A percentile compares a stretch with the other conserved stretches of the same genome.
Conservation (phyloP, 495 filamentous ascomycete species). For the Hypoxylon perforatum region DNA sequence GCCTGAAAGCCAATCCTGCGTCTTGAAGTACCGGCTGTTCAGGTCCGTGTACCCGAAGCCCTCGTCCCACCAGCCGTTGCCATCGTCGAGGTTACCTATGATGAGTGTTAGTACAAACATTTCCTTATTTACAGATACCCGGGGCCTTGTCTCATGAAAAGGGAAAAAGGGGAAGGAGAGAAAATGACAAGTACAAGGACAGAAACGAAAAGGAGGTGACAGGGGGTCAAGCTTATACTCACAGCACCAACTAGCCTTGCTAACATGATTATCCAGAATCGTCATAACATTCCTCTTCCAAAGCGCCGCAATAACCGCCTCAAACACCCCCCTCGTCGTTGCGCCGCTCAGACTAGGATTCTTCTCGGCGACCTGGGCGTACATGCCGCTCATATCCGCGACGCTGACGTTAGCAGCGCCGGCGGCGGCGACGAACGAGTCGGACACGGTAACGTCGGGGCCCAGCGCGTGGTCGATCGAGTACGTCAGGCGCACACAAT, state of each 20-base stretch:
- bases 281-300: slow-evolving; percentile 55
- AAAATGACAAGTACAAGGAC: background rate
- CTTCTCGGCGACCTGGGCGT: slow-evolving; percentile 47
- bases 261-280: slow-evolving; percentile 64
- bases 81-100: slow-evolving; percentile 54
- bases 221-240: too few species aligned
- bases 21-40: slow-evolving; percentile 60
- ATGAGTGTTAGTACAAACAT: slow-evolving; percentile 2
- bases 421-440: slow-evolving; percentile 55
- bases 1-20: slow-evolving; percentile 55
- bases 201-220: background rate
- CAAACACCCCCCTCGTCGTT: slow-evolving; percentile 54
- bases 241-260: slow-evolving; percentile 63
- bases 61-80: slow-evolving; percentile 65
- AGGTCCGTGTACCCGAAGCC: slow-evolving; percentile 55
- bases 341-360: slow-evolving; percentile 54
- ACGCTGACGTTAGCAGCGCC: slow-evolving; percentile 45
- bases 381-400: slow-evolving; percentile 47
- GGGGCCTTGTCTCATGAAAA: background rate
- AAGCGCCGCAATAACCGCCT: slow-evolving; percentile 53
- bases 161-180: background rate
- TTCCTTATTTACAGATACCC: too few species aligned
- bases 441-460: slow-evolving; percentile 48
- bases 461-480: slow-evolving; percentile 62
- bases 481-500: slow-evolving; percentile 66